Evolutionary conservation across 2,329 filamentous ascomycete species (phyloP).

Genomic region (Ascochyta viciae-villosae): DNA sequence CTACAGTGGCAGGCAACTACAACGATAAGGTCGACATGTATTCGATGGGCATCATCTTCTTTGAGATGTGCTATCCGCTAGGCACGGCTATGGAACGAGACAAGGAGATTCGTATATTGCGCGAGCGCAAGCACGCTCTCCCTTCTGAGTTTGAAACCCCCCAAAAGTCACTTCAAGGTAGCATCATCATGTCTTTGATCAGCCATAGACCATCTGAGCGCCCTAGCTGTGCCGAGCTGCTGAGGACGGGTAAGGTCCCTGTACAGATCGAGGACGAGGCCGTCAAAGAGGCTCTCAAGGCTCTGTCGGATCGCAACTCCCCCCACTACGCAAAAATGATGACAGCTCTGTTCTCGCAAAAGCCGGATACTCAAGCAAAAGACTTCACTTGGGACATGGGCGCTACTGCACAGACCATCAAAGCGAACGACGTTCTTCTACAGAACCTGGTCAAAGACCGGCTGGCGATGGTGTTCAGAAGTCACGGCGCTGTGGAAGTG

Average conservation of each 20-base stretch:
- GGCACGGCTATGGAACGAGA: slow-evolving; percentile 69
- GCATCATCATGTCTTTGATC: slow-evolving; percentile 80
- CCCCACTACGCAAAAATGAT: slow-evolving; percentile 91
- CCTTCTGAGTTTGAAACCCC: slow-evolving; percentile 76
- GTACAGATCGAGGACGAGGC: slow-evolving; percentile 93
- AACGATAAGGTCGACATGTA: slow-evolving; percentile 99
- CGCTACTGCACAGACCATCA: slow-evolving; percentile 40
- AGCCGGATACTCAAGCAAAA: slow-evolving; percentile 76
- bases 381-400: slow-evolving; percentile 64
- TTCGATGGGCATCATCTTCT: slow-evolving; percentile 95
- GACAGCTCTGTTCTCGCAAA: slow-evolving; percentile 78
- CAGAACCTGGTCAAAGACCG: slow-evolving; percentile 77
- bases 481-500: slow-evolving; percentile 86
- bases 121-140: slow-evolving; percentile 71
- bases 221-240: slow-evolving; percentile 80
- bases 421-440: slow-evolving; percentile 67
- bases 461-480: slow-evolving; percentile 79
- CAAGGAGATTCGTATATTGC: slow-evolving; percentile 71
- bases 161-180: slow-evolving; percentile 72
- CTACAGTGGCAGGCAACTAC: slow-evolving; percentile 76
- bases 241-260: slow-evolving; percentile 86
- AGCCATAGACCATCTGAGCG: slow-evolving; percentile 83
- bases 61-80: slow-evolving; percentile 85
- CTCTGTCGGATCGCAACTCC: slow-evolving; percentile 80
- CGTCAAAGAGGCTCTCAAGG: slow-evolving; percentile 81